These are phyloP conservation scores for Fraxinus velutina DNA, from an alignment of 305 asterid genomes.

Conservation along the genomic window DNA sequence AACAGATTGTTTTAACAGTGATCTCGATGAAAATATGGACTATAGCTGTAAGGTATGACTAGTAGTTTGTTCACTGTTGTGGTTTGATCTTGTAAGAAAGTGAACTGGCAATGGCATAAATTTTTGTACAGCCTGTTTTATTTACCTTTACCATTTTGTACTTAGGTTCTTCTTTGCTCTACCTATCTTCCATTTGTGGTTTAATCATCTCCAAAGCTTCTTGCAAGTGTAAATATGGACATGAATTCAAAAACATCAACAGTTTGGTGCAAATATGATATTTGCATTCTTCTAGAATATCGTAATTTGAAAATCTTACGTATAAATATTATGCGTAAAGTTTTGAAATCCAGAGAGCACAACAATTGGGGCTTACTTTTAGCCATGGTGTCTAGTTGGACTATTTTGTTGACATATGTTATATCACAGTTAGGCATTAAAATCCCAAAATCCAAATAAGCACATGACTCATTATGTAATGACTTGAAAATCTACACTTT, in stretches of 20 bases:
- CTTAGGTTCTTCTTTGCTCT: constrained; percentile 19
- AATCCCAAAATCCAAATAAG: not conserved
- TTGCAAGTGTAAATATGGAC: constrained; percentile 40
- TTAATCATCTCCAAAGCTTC: constrained; percentile 22
- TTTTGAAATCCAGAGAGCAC: not conserved
- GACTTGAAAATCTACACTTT: not conserved
- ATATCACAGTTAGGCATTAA: not conserved
- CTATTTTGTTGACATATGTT: not conserved
- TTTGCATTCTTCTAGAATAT: not conserved
- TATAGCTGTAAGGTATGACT: no score
- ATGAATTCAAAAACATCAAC: constrained; percentile 19
- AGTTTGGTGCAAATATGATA: not conserved
- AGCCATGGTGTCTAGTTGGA: not conserved
- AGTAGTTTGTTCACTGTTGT: no score
- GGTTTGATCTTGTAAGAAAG: no score
- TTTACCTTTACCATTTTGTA: not conserved
- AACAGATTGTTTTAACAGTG: constrained; percentile 54
- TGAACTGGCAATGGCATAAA: constrained; percentile 31
- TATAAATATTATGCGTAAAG: not conserved
- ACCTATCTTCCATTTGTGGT: constrained; percentile 11
- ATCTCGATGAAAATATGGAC: constrained; percentile 57
- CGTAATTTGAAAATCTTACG: not conserved
- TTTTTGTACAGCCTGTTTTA: constrained; percentile 39
- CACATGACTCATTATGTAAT: not conserved
- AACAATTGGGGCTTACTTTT: not conserved